These are phyloP conservation scores for Trichoderma asperelloides DNA, from an alignment of 495 filamentous ascomycete species.

Conservation along the genomic window DNA sequence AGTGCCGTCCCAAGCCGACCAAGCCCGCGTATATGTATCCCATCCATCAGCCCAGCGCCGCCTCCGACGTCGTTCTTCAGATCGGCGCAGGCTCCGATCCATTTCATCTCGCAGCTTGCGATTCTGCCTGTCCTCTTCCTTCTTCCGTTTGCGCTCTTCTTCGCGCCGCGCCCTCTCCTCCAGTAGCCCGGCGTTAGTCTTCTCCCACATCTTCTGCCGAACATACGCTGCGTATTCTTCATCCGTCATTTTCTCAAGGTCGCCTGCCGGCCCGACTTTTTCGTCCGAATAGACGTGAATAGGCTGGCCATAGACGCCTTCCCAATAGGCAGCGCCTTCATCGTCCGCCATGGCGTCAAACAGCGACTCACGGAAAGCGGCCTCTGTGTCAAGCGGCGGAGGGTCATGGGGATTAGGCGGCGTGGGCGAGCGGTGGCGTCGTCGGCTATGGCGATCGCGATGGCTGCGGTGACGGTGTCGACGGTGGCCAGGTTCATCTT, in stretches of 20 bases:
- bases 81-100: conserved; percentile 40
- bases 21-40: conserved; percentile 54
- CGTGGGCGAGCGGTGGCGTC: conserved; percentile 21
- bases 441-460: conserved; percentile 11
- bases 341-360: conserved; percentile 99
- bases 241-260: conserved; percentile 80
- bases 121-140: conserved; percentile 36
- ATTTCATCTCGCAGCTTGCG: conserved; percentile 38
- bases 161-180: conserved; percentile 43
- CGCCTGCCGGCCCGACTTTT: conserved; percentile 27
- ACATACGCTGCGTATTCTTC: conserved; percentile 86
- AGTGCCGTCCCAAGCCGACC: conserved; percentile 44
- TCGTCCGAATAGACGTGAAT: conserved; percentile 41
- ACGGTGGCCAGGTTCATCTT: conserved; percentile 10
- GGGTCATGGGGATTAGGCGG: conserved; percentile 40
- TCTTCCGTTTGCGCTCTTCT: conserved; percentile 30
- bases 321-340: conserved; percentile 92
- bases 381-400: conserved; percentile 49
- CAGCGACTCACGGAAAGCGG: conserved; percentile 87
- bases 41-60: conserved; percentile 41
- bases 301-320: conserved; percentile 88
- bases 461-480: conserved; percentile 15
- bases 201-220: conserved; percentile 85
- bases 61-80: conserved; percentile 30
- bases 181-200: conserved; percentile 57